Evolutionary conservation across 768 basidiomycete species (phyloP), one percentile per base, ranked within the genome.

Genomic region (Tulasnella sp.): DNA sequence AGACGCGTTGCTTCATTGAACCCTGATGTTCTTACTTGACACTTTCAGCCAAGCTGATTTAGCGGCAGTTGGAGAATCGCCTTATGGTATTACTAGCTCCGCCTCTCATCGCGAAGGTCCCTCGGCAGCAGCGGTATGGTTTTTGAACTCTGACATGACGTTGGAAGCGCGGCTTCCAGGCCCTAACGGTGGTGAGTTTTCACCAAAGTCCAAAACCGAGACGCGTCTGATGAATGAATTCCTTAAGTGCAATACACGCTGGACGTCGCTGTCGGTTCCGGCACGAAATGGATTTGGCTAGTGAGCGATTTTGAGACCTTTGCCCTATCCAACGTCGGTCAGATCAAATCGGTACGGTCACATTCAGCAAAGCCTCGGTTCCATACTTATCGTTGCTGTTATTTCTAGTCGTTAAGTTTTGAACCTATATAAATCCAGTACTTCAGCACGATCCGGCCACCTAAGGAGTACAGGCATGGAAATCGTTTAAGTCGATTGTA

Each of bases 241-340:
- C 24, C 12, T 62, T 12, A n/a, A 62, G 58, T 62, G 58, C n/a
- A 62, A 62, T 62, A 27, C 27, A 27, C 58, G 3, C 27, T 62
- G 27, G 58, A 62, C 6, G 31, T 62, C 31, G 58, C 58, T 34
- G 58, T 62, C 3, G 58, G 58, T 27, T 62, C 58, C 24, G 58
- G 58, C 5, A 62, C 58, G 3, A 62, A 62, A 16, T 62, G 58
- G 58, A 34, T 62, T 62, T 62, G 58, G 58, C 3, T 62, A 9
- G 58, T 62, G 24, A 62, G 62, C 62, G 62, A 68, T 68, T 68
- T 68, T 34, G 62, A 68, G 62, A 68, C 62, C 31, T 68, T 68
- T 36, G 62, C 62, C 62, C 34, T 68, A 12, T 68, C 62, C 6
- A 68, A 68, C 34, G 34, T 68, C 62, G 62, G 62, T 19, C 62